phyloP scores from a whole-genome alignment of 495 filamentous ascomycete genomes.

The Friedmanniomyces endolithicus region DNA sequence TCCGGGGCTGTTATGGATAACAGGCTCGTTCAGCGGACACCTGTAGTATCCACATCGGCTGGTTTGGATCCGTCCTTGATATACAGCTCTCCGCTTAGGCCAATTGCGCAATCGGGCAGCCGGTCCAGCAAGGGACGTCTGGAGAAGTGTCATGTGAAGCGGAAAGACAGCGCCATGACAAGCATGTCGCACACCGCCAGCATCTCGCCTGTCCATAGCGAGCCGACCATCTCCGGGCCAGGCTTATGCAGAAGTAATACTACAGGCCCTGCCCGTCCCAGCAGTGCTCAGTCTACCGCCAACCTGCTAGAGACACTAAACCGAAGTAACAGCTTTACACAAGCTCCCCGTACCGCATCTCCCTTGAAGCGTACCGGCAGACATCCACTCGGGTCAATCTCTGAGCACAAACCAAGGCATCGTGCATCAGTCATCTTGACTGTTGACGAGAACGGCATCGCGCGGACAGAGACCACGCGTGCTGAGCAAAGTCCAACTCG shows the following conservation, averaged over 20 bases:
- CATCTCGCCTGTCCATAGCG: slow-evolving; percentile 10
- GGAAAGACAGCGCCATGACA: neutral
- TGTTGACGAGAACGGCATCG: slow-evolving; percentile 29
- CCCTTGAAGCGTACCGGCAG: slow-evolving; percentile 20
- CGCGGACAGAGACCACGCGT: slow-evolving; percentile 28
- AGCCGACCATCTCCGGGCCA: slow-evolving; percentile 7
- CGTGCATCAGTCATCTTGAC: slow-evolving; percentile 24
- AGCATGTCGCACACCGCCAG: neutral
- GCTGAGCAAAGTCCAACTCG: slow-evolving; percentile 17
- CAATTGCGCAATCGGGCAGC: neutral
- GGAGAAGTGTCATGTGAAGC: neutral
- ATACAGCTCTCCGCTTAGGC: slow-evolving; percentile 16
- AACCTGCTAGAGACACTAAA: neutral
- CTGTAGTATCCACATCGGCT: neutral
- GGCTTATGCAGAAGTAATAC: slow-evolving; percentile 29
- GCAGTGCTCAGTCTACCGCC: slow-evolving; percentile 9
- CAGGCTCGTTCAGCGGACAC: neutral
- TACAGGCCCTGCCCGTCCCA: slow-evolving; percentile 22
- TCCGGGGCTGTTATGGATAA: neutral
- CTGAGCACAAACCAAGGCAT: slow-evolving; percentile 25
- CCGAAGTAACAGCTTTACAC: slow-evolving; percentile 1
- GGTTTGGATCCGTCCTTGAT: slow-evolving; percentile 17
- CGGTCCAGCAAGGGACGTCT: neutral
- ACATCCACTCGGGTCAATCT: slow-evolving; percentile 19
- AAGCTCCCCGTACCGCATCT: slow-evolving; percentile 19